Evolutionary conservation across 768 basidiomycete species (phyloP).

Genomic region (Boletus tomentosulus): DNA sequence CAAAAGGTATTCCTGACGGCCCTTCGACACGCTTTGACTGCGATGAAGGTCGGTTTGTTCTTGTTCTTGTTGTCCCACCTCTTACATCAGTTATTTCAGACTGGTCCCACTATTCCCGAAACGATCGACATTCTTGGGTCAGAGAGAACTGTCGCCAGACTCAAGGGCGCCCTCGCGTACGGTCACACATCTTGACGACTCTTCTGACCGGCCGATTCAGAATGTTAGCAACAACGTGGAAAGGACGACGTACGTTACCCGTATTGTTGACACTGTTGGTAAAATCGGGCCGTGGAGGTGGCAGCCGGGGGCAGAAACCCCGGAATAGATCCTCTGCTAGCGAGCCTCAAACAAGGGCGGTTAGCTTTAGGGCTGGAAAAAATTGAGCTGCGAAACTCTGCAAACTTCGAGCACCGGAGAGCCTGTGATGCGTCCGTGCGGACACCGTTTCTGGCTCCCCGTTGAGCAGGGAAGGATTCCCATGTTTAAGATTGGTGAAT

Average conservation of each 20-base stretch:
- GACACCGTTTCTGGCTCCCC: background rate
- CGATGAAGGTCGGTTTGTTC: slow-evolving; percentile 61
- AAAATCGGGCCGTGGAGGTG: slow-evolving; percentile 63
- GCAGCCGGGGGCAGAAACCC: slow-evolving; percentile 64
- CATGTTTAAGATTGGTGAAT: too few relatives aligned
- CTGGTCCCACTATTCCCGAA: slow-evolving; percentile 41
- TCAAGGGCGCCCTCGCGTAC: slow-evolving; percentile 9
- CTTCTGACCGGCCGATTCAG: background rate
- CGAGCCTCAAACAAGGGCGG: slow-evolving; percentile 14
- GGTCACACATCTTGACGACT: background rate
- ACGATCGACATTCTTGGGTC: slow-evolving; percentile 37
- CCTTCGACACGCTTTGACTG: slow-evolving; percentile 75
- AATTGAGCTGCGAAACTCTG: too few relatives aligned
- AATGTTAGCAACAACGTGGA: background rate
- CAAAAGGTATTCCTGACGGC: slow-evolving; percentile 63
- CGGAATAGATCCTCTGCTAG: slow-evolving; percentile 83
- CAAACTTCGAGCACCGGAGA: background rate
- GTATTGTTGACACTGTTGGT: slow-evolving; percentile 61
- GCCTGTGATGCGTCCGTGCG: background rate
- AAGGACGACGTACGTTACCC: slow-evolving; percentile 61
- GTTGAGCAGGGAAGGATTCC: background rate
- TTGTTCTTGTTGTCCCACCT: background rate
- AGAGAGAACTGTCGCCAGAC: slow-evolving; percentile 20
- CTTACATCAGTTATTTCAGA: slow-evolving; percentile 19
- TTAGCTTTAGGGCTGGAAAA: too few relatives aligned